Percentiles rank a stretch among this genome's conserved stretches.
These are phyloP conservation scores for Pleurotus platypus DNA, from an alignment of 768 basidiomycete genomes.

Conservation along the genomic window DNA sequence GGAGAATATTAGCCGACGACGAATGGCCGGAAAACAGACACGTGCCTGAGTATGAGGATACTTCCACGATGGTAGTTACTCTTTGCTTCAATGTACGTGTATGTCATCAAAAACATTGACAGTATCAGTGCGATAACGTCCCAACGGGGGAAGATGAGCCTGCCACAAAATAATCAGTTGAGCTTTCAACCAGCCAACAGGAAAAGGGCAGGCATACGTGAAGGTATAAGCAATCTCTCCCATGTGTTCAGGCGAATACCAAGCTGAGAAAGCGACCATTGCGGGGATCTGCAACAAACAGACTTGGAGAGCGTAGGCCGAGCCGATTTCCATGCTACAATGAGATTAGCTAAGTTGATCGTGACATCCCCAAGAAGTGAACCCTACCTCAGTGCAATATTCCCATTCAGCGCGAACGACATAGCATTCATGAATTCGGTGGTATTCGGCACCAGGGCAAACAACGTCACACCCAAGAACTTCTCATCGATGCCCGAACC, in stretches of 20 bases:
- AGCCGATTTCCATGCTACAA: constrained; percentile 96
- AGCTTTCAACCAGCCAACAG: too few species aligned
- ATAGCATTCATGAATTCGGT: constrained; percentile 99
- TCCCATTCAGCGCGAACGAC: constrained; percentile 94
- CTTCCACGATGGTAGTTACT: constrained; percentile 97
- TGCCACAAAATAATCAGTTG: constrained; percentile 22
- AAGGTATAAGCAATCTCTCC: constrained; percentile 88
- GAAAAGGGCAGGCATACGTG: constrained; percentile 58
- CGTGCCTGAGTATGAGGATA: constrained; percentile 88
- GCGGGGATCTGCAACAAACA: constrained; percentile 97
- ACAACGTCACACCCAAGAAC: constrained; percentile 93
- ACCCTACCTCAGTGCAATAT: constrained; percentile 88
- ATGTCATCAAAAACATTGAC: constrained; percentile 96
- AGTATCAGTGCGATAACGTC: constrained; percentile 93
- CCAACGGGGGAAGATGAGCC: constrained; percentile 97
- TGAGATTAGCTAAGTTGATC: constrained; percentile 1
- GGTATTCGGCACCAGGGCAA: constrained; percentile 96
- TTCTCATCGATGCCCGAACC: constrained; percentile 96
- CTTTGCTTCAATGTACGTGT: constrained; percentile 98
- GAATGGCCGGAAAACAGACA: background rate
- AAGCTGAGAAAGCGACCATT: constrained; percentile 98
- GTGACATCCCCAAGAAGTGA: background rate
- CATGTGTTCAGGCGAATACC: constrained; percentile 85
- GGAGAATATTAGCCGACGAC: constrained; percentile 1
- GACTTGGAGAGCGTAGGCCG: constrained; percentile 97